phyloP scores from a whole-genome alignment of 2,329 filamentous ascomycete species.

The Biscogniauxia sp. region DNA sequence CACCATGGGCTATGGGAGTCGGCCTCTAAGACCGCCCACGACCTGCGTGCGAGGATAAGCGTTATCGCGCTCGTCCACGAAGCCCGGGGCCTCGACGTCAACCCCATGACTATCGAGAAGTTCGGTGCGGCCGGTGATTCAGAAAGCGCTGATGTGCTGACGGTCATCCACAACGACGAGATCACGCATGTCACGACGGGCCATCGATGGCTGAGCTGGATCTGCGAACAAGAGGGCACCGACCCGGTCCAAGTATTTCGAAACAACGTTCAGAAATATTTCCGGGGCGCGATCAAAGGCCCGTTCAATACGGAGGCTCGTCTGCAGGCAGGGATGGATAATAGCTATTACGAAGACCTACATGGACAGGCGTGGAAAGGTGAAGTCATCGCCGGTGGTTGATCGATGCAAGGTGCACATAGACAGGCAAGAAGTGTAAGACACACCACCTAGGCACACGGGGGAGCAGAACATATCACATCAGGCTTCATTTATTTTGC shows the following conservation, averaged over 20 bases:
- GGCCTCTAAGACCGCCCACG: constrained; percentile 40
- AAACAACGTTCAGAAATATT: constrained; percentile 40
- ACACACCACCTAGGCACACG: too few species aligned
- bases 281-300: constrained; percentile 40
- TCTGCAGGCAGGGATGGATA: constrained; percentile 42
- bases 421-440: too few species aligned
- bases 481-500: too few species aligned
- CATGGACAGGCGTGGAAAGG: constrained; percentile 26
- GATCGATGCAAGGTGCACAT: constrained; percentile 1
- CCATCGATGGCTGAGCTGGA: constrained; percentile 46
- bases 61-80: constrained; percentile 48
- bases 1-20: constrained; percentile 46
- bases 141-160: constrained; percentile 41
- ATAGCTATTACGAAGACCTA: constrained; percentile 39
- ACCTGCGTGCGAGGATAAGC: constrained; percentile 44
- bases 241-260: constrained; percentile 45
- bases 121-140: constrained; percentile 40
- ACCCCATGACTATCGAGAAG: constrained; percentile 46
- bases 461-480: too few species aligned
- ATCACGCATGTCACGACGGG: constrained; percentile 48
- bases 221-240: constrained; percentile 42
- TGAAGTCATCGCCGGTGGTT: constrained; percentile 31
- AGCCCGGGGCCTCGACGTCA: constrained; percentile 45
- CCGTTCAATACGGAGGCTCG: constrained; percentile 45
- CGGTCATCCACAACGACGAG: constrained; percentile 46